A percentile compares a stretch with the other conserved stretches of the same genome.
phyloP scores from a whole-genome alignment of 179 eudicot species.

The Corrigiola litoralis region DNA sequence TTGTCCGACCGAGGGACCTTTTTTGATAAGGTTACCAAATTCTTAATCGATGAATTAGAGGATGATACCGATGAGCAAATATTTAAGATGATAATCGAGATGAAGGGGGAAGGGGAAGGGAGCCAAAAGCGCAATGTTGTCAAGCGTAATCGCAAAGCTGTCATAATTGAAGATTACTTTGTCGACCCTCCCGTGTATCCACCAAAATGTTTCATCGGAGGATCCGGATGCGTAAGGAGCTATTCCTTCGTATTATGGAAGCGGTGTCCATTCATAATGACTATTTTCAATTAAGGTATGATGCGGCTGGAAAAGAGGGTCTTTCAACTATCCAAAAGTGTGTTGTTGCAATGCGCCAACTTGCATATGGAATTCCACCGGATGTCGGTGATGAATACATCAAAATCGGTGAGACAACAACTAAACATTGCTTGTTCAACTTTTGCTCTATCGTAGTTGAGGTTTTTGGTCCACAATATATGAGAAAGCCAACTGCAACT shows the following conservation, averaged over 20 bases:
- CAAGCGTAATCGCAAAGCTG: neutral
- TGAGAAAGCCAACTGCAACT: neutral
- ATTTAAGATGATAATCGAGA: neutral
- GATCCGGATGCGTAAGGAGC: neutral
- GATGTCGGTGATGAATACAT: conserved; percentile 1
- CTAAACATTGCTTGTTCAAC: neutral
- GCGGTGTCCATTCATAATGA: neutral
- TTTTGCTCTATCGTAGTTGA: neutral
- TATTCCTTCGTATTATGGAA: neutral
- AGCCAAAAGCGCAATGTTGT: neutral
- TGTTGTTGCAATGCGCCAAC: neutral
- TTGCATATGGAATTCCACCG: neutral
- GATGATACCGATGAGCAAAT: neutral
- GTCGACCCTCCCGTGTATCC: neutral
- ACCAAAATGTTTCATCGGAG: neutral
- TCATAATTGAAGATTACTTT: neutral
- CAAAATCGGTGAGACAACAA: neutral
- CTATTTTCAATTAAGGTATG: neutral
- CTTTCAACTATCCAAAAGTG: neutral
- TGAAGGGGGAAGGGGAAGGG: neutral
- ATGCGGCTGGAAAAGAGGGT: neutral
- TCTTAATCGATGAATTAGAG: neutral
- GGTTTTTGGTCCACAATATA: neutral
- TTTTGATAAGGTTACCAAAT: too few species aligned
- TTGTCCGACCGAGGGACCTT: too few species aligned